Conservation (phyloP, 108 stramenopile species). For the Bacterosira constricta region DNA sequence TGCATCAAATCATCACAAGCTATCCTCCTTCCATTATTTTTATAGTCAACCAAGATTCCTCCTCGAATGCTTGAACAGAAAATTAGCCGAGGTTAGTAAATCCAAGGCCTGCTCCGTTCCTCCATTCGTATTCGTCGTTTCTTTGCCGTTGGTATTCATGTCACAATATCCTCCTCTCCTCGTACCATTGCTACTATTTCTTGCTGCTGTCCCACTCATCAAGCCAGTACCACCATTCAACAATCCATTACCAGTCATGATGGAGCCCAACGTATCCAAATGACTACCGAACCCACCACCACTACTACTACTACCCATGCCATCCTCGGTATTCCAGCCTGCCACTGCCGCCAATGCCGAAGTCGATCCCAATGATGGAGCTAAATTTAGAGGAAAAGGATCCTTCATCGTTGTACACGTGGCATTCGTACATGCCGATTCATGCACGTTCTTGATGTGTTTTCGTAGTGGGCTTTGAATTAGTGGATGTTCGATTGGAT, state of each 20-base stretch:
- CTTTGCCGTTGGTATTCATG: not conserved
- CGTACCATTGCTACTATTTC: no score
- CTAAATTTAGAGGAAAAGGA: not conserved
- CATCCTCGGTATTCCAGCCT: not conserved
- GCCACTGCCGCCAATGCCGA: not conserved
- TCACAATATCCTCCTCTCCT: no score
- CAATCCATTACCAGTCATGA: no score
- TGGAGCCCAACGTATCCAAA: no score
- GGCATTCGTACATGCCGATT: not conserved
- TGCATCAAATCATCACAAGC: no score
- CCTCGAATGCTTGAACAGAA: constrained; percentile 3
- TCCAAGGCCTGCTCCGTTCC: not conserved
- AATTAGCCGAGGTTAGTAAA: not conserved
- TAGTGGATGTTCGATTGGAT: not conserved
- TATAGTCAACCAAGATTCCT: not conserved
- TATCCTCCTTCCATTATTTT: no score
- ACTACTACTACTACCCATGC: not conserved
- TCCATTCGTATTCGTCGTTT: not conserved
- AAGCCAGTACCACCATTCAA: no score
- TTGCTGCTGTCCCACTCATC: no score
- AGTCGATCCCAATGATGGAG: not conserved
- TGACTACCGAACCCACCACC: not conserved
- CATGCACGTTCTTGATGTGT: constrained; percentile 6
- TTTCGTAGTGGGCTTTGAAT: constrained; percentile 1
- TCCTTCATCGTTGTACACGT: not conserved